Evolutionary conservation across 306 rosid genomes (phyloP).

Genomic region (Ormosia semicastrata): DNA sequence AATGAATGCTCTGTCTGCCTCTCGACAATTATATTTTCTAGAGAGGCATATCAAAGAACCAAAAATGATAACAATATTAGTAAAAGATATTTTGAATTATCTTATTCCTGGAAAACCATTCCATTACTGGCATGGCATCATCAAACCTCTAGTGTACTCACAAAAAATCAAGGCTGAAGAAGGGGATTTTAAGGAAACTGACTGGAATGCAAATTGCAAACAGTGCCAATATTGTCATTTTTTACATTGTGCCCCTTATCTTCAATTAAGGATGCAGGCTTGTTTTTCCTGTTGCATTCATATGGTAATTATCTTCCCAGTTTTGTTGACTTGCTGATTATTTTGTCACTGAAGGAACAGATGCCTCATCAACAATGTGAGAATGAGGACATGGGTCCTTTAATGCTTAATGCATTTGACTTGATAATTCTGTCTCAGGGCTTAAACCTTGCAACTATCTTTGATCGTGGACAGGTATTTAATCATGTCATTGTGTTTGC

Average conservation of each 20-base stretch:
- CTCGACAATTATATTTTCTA: background rate
- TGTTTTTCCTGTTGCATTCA: background rate
- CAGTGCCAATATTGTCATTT: background rate
- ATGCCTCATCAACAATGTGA: conserved; percentile 44
- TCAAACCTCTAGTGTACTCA: background rate
- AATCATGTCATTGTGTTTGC: background rate
- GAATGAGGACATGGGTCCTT: conserved; percentile 67
- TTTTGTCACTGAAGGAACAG: conserved; percentile 51
- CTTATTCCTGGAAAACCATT: conserved; percentile 18
- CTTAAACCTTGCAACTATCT: conserved; percentile 76
- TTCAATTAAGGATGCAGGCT: background rate
- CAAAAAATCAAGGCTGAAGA: background rate
- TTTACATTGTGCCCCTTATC: background rate
- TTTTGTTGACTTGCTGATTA: conserved; percentile 20
- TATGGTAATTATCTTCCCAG: conserved; percentile 11
- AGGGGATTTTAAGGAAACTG: background rate
- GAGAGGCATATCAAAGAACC: conserved; percentile 7
- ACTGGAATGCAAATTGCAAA: background rate
- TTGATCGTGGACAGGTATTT: conserved; percentile 76
- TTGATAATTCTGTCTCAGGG: conserved; percentile 86
- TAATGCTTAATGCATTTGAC: conserved; percentile 87
- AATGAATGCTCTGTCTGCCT: background rate
- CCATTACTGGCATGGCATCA: background rate
- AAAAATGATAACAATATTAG: background rate
- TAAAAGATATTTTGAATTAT: background rate